phyloP scores from a whole-genome alignment of 164 flowering plant genomes.

The Saururus chinensis region DNA sequence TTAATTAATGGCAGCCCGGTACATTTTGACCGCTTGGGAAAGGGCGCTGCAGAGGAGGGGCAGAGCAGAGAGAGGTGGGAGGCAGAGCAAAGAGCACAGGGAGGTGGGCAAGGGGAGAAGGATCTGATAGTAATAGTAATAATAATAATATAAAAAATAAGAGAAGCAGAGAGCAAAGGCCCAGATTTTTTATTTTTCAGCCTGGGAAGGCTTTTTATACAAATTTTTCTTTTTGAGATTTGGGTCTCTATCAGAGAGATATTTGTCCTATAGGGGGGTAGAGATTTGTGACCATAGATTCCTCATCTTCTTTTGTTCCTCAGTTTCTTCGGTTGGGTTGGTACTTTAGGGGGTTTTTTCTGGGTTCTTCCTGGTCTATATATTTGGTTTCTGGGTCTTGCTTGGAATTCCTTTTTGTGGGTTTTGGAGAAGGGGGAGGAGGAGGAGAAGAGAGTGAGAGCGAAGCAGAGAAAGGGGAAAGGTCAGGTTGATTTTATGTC shows the following conservation, averaged over 20 bases:
- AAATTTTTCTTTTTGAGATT: background rate
- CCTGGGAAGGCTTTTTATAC: too few species aligned
- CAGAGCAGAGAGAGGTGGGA: background rate
- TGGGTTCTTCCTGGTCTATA: background rate
- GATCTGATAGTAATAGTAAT: background rate
- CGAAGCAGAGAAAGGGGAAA: background rate
- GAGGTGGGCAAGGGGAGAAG: background rate
- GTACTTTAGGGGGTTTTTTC: background rate
- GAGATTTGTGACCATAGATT: background rate
- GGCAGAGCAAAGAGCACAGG: background rate
- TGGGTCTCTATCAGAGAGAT: background rate
- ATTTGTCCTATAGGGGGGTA: background rate
- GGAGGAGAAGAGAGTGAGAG: background rate
- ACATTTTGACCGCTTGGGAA: constrained; percentile 2
- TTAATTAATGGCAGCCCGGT: background rate
- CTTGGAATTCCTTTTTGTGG: background rate
- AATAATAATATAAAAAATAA: too few species aligned
- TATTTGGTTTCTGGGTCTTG: background rate
- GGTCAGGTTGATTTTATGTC: background rate
- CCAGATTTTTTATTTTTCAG: too few species aligned
- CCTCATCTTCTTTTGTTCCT: background rate
- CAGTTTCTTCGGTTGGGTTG: background rate
- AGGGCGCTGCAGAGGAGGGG: background rate
- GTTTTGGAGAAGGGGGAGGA: constrained; percentile 1
- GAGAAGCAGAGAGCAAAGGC: too few species aligned